Base-by-base conservation (phyloP, 1,284 basidiomycete species). In the Sporisorium graminicola region DNA sequence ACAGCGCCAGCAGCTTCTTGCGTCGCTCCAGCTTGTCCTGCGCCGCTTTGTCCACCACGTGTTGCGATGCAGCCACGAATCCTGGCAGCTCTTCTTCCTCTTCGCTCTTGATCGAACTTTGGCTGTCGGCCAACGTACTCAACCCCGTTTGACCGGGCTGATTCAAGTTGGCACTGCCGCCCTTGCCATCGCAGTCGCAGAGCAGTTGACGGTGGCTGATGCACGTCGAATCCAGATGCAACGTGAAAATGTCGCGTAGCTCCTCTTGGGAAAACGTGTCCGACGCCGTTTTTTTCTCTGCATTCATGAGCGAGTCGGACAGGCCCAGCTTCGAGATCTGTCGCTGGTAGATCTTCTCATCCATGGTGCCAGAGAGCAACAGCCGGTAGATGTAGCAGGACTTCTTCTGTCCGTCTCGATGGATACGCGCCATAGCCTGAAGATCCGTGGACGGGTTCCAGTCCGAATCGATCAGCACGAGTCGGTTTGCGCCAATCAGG, bases 261-360 rank as follows among this genome's bases (percentile, higher is more conserved):
- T 86, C 78, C 20, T 79, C 75, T 43, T 72, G 72, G 10, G 85
- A 75, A 51, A 84, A 84, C 0, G 81, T 63, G 59, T 79, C 77
- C 16, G 58, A 31, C 54, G 52, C 51, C 74, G 35, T 78, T 74
- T 55, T 63, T 62, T 62, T 78, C 60, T 78, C 65, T 85, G 58
- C 62, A 29, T 72, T 87, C 86, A 89, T 87, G 81, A 90, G 86
- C 49, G 89, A 87, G 27, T 89, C 88, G 8, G 88, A 88, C 52
- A 99, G 86, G 1, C 94, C 95, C 16, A 94, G 89, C 86, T 99
- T 99, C n/a, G 94, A 98, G 27, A 98, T 90, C 86, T 98, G 96
- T 54, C 97, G 90, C 86, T 98, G 84, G 51, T 83, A 86, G 58
- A 86, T 86, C 64, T 85, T 86, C 55, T 86, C 85, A 58, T 86